Conservation (phyloP, 306 rosid species). For the Vachellia pachyceras region DNA sequence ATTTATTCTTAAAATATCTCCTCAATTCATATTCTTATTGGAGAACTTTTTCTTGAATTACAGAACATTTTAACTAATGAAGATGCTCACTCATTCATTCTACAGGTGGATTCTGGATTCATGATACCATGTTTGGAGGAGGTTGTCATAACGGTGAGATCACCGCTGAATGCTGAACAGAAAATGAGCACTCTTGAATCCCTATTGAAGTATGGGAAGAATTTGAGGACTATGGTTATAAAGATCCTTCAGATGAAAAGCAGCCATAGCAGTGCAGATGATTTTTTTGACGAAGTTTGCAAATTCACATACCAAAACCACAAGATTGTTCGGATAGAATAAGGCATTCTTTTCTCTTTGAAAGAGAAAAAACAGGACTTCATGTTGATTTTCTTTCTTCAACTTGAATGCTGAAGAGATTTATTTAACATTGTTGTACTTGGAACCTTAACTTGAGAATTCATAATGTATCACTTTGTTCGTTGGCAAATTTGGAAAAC, state of each 20-base stretch:
- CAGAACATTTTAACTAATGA: constrained; percentile 21
- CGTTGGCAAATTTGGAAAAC: constrained; percentile 1
- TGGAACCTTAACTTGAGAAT: constrained; percentile 5
- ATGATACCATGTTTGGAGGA: constrained; percentile 85
- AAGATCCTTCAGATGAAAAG: constrained; percentile 96
- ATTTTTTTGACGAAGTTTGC: constrained; percentile 91
- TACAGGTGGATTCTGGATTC: constrained; percentile 79
- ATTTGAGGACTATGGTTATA: constrained; percentile 70
- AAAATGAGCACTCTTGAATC: constrained; percentile 93
- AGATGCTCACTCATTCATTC: constrained; percentile 10
- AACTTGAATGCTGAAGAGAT: constrained; percentile 44
- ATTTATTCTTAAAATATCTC: not conserved
- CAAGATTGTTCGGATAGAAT: constrained; percentile 75
- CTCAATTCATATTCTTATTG: not conserved
- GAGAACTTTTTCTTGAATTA: not conserved
- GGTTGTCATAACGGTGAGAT: constrained; percentile 76
- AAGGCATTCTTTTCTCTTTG: constrained; percentile 29
- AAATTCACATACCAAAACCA: constrained; percentile 69
- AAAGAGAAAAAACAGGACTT: not conserved
- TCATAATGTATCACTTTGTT: not conserved
- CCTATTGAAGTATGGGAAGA: constrained; percentile 72
- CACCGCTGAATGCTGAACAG: constrained; percentile 94
- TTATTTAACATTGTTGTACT: not conserved
- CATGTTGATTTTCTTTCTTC: constrained; percentile 39
- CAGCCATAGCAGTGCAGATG: constrained; percentile 85